These are phyloP conservation scores for Diaporthe humulicola DNA, from an alignment of 2,329 filamentous ascomycete genomes.

Conservation along the genomic window DNA sequence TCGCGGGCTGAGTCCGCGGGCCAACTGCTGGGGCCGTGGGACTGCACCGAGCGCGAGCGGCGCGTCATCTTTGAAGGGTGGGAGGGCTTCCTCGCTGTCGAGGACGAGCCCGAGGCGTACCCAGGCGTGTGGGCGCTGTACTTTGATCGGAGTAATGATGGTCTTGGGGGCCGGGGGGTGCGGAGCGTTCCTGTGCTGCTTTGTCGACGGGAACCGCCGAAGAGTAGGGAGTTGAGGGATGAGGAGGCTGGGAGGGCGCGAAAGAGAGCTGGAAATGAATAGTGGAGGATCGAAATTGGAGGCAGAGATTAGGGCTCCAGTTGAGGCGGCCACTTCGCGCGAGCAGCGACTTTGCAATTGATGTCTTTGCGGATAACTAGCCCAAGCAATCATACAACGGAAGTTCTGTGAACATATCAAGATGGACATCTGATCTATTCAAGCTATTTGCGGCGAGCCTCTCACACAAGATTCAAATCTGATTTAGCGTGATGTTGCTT, in stretches of 20 bases:
- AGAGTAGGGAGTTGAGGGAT: not conserved
- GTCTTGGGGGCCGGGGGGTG: not conserved
- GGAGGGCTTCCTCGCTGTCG: slow-evolving; percentile 2
- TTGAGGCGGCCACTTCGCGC: not conserved
- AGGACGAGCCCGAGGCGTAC: not conserved
- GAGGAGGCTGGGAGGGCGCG: not conserved
- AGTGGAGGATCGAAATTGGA: not conserved
- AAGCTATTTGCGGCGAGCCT: no score
- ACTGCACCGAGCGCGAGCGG: slow-evolving; percentile 1
- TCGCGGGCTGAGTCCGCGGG: not conserved
- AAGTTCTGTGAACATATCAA: not conserved
- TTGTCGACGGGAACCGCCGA: not conserved
- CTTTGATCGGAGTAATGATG: not conserved
- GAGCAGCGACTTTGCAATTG: not conserved
- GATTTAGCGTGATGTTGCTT: not conserved
- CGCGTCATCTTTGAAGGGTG: not conserved
- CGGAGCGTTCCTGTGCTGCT: not conserved
- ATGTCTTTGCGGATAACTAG: not conserved
- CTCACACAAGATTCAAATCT: not conserved
- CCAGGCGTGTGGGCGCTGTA: not conserved
- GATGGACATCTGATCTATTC: not conserved
- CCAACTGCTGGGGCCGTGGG: slow-evolving; percentile 1
- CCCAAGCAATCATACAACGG: not conserved
- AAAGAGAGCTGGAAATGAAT: no score
- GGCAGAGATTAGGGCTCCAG: not conserved